Evolutionary conservation across 2,329 filamentous ascomycete genomes (phyloP).

Genomic region (Aspergillus flavus): DNA sequence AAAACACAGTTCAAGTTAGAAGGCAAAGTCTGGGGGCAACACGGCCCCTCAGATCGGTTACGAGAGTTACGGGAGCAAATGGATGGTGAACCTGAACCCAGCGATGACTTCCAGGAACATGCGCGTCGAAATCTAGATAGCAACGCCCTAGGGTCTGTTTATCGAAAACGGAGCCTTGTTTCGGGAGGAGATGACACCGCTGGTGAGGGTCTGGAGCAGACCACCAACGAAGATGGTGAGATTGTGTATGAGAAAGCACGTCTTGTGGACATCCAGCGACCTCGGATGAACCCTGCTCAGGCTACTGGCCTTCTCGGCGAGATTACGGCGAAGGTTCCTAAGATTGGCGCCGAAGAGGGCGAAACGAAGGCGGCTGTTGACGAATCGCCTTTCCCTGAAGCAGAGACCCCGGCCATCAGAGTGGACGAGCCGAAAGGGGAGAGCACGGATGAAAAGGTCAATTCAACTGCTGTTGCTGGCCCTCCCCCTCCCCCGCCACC

Average conservation of each 20-base stretch:
- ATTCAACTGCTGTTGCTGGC: conserved; percentile 22
- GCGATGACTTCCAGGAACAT: conserved; percentile 54
- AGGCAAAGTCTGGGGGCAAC: conserved; percentile 85
- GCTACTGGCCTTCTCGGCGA: conserved; percentile 69
- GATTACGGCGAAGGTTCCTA: conserved; percentile 74
- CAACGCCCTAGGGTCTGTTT: conserved; percentile 73
- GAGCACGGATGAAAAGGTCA: conserved; percentile 12
- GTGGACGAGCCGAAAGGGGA: conserved; percentile 19
- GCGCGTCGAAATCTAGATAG: conserved; percentile 68
- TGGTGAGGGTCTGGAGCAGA: conserved; percentile 37
- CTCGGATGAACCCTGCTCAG: conserved; percentile 64
- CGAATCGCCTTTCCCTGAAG: conserved; percentile 63
- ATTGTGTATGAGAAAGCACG: conserved; percentile 77
- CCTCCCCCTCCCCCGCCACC: conserved; percentile 49
- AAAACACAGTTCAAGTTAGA: conserved; percentile 98
- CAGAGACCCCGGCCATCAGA: conserved; percentile 62
- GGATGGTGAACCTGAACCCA: conserved; percentile 66
- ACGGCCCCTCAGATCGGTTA: conserved; percentile 86
- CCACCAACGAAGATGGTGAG: conserved; percentile 57
- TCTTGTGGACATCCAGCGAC: conserved; percentile 72
- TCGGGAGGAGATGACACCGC: conserved; percentile 41
- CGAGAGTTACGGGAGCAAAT: conserved; percentile 92
- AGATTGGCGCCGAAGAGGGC: conserved; percentile 59
- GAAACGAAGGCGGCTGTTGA: conserved; percentile 50
- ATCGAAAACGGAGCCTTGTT: conserved; percentile 55